Evolutionary conservation across 164 flowering plant species (phyloP), one percentile per base, ranked within the genome.

Genomic region (Berberis thunbergii): DNA sequence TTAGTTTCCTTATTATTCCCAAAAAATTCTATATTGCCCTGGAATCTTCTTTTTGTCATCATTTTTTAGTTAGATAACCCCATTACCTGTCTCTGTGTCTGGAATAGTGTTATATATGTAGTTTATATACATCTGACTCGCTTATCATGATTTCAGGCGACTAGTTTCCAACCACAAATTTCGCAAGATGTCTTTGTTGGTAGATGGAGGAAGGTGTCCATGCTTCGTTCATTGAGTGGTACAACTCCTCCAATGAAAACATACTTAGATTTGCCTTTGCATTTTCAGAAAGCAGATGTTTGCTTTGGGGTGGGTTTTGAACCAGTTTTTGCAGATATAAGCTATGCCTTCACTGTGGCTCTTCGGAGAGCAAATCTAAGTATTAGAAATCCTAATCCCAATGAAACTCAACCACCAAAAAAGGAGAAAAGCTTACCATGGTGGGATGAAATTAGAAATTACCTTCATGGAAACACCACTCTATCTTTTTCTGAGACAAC

Each of bases 361-460:
- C 96, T 95, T 66, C 97, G 97, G 46, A 83, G 97, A 78, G 97
- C 97, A 68, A 87, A 91, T 79, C 70, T 95, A 52, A 81, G 97
- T 76, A 72, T 79, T 64, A 83, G 85, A 74, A 66, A 50, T 67
- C 12, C 46, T 71, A 57, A 53, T 53, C 38, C 67, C 43, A 11
- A 38, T 50, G 49, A 41, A 50, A 43, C 65, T 74, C 84, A 66
- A 57, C 96, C 89, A 2, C 92, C 96, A 5, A 95, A 89, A 76
- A 95, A 87, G 73, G 99, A 95, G 64, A 74, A 77, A 57, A 91
- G 93, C 80, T 84, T 95, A 63, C 99, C 99, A 53, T 95, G 99
- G 99, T 95, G 99, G 99, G 99, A 95, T 78, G 99, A 95, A 49
- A 74, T 88, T 63, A 81, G 99, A 72, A 75, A 91, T 73, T 95